Evolutionary conservation across 495 filamentous ascomycete species (phyloP).

Genomic region (Venustampulla echinocandica): DNA sequence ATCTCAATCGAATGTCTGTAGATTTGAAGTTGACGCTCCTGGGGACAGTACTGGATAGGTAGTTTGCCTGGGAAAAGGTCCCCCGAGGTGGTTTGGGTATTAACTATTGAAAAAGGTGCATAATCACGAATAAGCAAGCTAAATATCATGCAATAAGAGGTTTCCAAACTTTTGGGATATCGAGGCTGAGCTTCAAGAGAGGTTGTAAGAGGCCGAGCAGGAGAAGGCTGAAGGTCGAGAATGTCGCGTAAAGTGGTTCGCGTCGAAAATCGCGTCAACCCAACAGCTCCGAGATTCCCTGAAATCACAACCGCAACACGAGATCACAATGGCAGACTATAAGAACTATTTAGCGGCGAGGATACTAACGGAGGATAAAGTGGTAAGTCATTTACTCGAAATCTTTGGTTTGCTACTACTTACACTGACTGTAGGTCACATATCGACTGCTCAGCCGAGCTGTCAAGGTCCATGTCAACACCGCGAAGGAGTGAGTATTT

Average conservation of each 20-base stretch:
- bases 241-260: slow-evolving; percentile 19
- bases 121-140: not conserved
- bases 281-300: not conserved
- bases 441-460: slow-evolving; percentile 75
- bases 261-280: slow-evolving; percentile 6
- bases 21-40: not conserved
- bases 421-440: slow-evolving; percentile 51
- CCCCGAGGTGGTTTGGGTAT: too few relatives aligned
- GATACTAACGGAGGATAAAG: slow-evolving; percentile 66
- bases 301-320: not conserved
- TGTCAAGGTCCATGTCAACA: slow-evolving; percentile 71
- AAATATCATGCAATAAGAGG: not conserved
- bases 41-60: too few relatives aligned
- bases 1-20: not conserved
- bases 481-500: slow-evolving; percentile 63
- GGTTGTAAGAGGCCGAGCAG: not conserved
- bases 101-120: not conserved
- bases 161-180: not conserved
- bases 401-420: not conserved
- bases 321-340: slow-evolving; percentile 38
- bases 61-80: too few relatives aligned
- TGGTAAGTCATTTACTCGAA: slow-evolving; percentile 42
- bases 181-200: not conserved
- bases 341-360: slow-evolving; percentile 63
- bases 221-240: not conserved